These are phyloP conservation scores for Pisolithus microcarpus DNA, from an alignment of 768 basidiomycete genomes.

Conservation along the genomic window DNA sequence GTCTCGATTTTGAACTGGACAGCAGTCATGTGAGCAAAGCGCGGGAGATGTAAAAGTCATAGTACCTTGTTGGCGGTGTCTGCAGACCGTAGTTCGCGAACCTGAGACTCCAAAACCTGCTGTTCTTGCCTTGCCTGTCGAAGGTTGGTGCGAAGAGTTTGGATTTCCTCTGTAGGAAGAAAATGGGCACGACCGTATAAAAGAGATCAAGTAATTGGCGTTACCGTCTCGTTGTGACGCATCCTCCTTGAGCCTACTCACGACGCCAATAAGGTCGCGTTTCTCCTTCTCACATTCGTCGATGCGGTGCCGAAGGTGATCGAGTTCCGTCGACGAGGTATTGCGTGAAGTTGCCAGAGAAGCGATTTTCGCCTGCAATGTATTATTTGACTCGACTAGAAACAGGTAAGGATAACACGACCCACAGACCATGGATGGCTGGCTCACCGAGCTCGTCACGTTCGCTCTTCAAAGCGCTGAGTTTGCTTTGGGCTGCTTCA, in stretches of 20 bases:
- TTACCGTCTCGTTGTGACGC: conserved; percentile 66
- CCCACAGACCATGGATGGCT: conserved; percentile 3
- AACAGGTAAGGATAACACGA: conserved; percentile 9
- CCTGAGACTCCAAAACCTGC: conserved; percentile 56
- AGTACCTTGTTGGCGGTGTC: conserved; percentile 72
- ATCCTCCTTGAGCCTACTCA: conserved; percentile 78
- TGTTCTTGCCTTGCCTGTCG: conserved; percentile 73
- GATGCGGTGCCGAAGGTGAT: conserved; percentile 49
- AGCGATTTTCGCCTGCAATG: conserved; percentile 50
- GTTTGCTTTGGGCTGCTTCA: conserved; percentile 48
- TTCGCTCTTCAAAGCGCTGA: conserved; percentile 50
- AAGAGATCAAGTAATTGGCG: neutral
- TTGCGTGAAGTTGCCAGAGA: conserved; percentile 52
- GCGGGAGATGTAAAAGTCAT: neutral
- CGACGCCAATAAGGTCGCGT: conserved; percentile 75
- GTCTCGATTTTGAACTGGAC: conserved; percentile 81
- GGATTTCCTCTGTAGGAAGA: conserved; percentile 54
- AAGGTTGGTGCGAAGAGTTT: conserved; percentile 57
- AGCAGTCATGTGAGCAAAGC: neutral
- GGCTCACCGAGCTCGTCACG: conserved; percentile 59
- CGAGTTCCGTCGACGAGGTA: conserved; percentile 56
- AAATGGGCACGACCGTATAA: neutral
- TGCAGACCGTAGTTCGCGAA: conserved; percentile 64
- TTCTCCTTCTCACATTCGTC: conserved; percentile 86
- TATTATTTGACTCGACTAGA: conserved; percentile 39